Base-by-base conservation (phyloP, 2,329 filamentous ascomycete genomes). In the Dactylellina drechsleri region DNA sequence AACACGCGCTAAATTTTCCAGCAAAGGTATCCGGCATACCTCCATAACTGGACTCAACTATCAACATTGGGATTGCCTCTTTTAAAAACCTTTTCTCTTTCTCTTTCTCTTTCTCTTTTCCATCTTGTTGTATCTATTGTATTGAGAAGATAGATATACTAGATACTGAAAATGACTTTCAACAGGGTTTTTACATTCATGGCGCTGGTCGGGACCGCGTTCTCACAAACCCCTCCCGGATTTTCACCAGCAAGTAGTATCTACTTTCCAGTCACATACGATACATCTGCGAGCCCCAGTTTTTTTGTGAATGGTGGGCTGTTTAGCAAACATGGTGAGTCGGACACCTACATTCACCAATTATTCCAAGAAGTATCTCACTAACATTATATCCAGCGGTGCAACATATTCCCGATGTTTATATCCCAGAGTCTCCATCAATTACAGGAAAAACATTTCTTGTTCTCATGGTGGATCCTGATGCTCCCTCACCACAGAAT, bases 391-490 rank as follows among this genome's bases (percentile, higher is more conserved):
- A 36, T 20, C 1, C 16, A 74, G 70, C 41, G 7, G 70, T 74
- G 10, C 70, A 67, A 59, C 31, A 41, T 13, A 60, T 31, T 13
- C 71, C 71, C 12, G 54, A 52, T n/a, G 53, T 75, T 16, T 75
- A 59, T 18, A 47, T 75, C 12, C 64, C 64, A 18, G 64, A 64
- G 23, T 5, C n/a, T 0, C 31, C 71, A 5, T 26, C 57, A 1
- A 13, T 75, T 4, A 59, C 64, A 1, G 59, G 59, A 4, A 50
- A 75, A 36, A 75, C 71, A 12, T 75, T 75, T 20, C 15, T 68
- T 5, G n/a, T 75, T 23, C 52, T 75, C 31, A 68, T 75, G 71
- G 64, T 75, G n/a, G 71, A 75, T 18, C 71, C 71, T 4, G 71
- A 75, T 50, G 71, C 71, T 12, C 71, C 71, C 2, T 75, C 71